phyloP scores from a whole-genome alignment of 1,284 basidiomycete species.

The Coniophora puteana region DNA sequence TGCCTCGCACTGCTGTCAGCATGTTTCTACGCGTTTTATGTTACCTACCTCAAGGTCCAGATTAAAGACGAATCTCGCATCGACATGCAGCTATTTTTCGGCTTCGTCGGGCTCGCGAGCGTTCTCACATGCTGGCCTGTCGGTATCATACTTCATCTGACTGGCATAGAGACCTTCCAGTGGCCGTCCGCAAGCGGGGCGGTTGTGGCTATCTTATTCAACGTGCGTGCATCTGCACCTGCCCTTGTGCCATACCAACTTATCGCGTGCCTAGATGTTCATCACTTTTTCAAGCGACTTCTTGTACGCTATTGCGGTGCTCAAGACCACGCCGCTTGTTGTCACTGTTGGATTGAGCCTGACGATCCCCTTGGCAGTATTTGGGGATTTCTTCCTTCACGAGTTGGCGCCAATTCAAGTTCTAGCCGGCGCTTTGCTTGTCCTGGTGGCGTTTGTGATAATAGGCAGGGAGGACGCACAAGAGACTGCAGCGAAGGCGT shows the following conservation, averaged over 20 bases:
- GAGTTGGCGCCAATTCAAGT: constrained; percentile 54
- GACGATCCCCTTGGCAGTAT: constrained; percentile 89
- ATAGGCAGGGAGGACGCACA: constrained; percentile 60
- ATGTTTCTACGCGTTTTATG: constrained; percentile 88
- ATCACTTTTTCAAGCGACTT: constrained; percentile 87
- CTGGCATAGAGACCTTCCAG: constrained; percentile 75
- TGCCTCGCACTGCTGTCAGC: constrained; percentile 78
- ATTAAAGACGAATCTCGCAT: constrained; percentile 83
- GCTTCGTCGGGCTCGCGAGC: constrained; percentile 92
- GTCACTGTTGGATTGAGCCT: constrained; percentile 92
- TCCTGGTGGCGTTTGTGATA: constrained; percentile 62
- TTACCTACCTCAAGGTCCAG: constrained; percentile 87
- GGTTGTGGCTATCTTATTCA: constrained; percentile 69
- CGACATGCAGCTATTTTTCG: constrained; percentile 93
- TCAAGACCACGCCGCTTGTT: constrained; percentile 93
- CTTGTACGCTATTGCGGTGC: constrained; percentile 88
- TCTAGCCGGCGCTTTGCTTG: constrained; percentile 63
- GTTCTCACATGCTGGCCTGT: constrained; percentile 81
- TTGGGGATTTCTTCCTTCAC: constrained; percentile 73
- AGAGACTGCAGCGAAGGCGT: too few species aligned
- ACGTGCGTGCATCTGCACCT: constrained; percentile 45
- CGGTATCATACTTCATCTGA: constrained; percentile 76
- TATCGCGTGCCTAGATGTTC: constrained; percentile 54
- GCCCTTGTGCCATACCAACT: background rate
- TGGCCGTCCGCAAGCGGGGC: constrained; percentile 61